Conservation (phyloP, 2,329 filamentous ascomycete genomes). For the Cercospora zeina region DNA sequence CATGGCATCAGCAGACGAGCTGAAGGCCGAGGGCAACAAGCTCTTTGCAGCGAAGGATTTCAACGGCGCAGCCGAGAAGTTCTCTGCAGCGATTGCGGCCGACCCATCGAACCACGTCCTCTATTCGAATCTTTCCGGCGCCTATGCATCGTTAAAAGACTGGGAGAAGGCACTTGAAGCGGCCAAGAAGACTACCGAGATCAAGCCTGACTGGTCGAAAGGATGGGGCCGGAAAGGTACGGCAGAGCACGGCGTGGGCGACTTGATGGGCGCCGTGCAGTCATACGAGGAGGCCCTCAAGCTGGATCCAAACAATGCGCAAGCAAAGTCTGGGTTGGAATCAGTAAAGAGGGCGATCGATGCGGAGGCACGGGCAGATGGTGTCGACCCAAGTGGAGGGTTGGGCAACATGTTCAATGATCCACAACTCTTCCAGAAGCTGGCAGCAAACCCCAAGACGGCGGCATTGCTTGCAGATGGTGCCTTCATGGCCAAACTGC, state of each 20-base stretch:
- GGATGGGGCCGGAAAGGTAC: conserved; percentile 93
- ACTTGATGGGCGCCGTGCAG: conserved; percentile 80
- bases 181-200: conserved; percentile 86
- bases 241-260: conserved; percentile 82
- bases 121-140: conserved; percentile 92
- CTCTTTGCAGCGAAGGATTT: conserved; percentile 98
- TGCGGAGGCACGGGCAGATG: conserved; percentile 66
- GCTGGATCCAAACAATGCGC: conserved; percentile 85
- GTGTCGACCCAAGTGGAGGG: conserved; percentile 68
- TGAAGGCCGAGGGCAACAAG: conserved; percentile 80
- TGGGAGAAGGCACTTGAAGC: conserved; percentile 83
- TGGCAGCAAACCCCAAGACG: conserved; percentile 93
- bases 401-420: conserved; percentile 95
- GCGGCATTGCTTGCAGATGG: conserved; percentile 75
- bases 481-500: conserved; percentile 86
- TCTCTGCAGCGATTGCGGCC: conserved; percentile 86
- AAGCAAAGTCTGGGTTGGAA: conserved; percentile 83
- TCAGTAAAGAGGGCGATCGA: conserved; percentile 87
- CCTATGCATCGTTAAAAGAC: conserved; percentile 84
- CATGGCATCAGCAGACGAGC: conserved; percentile 66
- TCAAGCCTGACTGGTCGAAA: conserved; percentile 98
- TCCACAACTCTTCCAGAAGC: conserved; percentile 83
- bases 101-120: conserved; percentile 92
- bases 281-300: conserved; percentile 95
- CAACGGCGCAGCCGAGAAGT: conserved; percentile 88